A percentile compares a stretch with the other conserved stretches of the same genome.
phyloP scores from a whole-genome alignment of 2,329 filamentous ascomycete genomes.

The Xylariales sp. region DNA sequence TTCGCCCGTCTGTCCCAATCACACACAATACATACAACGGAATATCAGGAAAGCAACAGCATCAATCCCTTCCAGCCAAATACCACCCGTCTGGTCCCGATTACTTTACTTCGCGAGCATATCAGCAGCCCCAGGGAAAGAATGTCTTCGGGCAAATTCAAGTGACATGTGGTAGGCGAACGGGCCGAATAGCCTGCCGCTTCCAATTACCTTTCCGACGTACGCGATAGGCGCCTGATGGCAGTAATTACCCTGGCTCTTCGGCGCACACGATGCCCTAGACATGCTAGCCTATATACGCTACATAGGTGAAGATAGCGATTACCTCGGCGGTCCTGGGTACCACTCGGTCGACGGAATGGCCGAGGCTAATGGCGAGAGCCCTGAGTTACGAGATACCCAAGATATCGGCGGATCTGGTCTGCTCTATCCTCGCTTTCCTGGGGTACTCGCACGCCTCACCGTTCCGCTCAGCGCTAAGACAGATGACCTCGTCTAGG shows the following conservation, averaged over 20 bases:
- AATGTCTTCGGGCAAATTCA: conserved; percentile 12
- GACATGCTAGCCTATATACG: not conserved
- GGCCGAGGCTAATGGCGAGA: not conserved
- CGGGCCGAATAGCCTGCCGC: conserved; percentile 32
- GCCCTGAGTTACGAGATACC: not conserved
- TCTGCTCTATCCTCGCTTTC: not conserved
- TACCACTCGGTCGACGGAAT: no score
- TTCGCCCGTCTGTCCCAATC: not conserved
- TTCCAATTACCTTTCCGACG: conserved; percentile 13
- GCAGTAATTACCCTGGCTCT: not conserved
- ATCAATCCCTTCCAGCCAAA: not conserved
- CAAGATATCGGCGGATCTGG: not conserved
- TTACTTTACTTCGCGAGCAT: not conserved
- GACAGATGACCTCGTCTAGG: not conserved
- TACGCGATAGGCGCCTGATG: conserved; percentile 1
- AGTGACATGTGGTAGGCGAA: conserved; percentile 25
- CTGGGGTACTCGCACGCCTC: not conserved
- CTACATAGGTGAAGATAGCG: conserved; percentile 1
- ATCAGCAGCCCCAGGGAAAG: not conserved
- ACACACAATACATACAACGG: no score
- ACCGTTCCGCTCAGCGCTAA: not conserved
- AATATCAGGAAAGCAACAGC: not conserved
- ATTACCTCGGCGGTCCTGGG: not conserved
- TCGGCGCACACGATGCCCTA: not conserved
- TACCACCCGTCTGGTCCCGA: not conserved